A percentile compares a stretch with the other conserved stretches of the same genome.
Conservation (phyloP, 352 stramenopile genomes). For the Globisporangium megalacanthum region DNA sequence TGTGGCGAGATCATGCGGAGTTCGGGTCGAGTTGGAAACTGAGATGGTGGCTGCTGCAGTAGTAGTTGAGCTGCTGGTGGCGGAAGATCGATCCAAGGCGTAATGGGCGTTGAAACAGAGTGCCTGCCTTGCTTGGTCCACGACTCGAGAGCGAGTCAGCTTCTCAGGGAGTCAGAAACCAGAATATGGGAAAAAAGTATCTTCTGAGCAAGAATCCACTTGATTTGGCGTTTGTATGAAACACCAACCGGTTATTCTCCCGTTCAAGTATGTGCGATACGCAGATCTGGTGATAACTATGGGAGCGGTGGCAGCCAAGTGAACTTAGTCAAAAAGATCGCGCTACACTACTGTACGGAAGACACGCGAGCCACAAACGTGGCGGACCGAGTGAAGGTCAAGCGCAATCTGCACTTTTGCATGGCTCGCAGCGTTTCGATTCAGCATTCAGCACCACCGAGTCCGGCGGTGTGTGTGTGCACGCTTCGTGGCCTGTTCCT, state of each 20-base stretch:
- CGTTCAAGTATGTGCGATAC: background rate
- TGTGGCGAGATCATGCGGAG: constrained; percentile 24
- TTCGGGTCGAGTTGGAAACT: background rate
- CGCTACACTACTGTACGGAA: background rate
- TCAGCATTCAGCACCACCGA: background rate
- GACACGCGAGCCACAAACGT: too few species aligned
- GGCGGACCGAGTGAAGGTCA: background rate
- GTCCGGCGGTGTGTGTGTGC: background rate
- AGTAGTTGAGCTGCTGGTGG: background rate
- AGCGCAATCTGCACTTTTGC: background rate
- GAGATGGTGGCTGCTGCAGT: background rate
- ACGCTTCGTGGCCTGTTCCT: background rate
- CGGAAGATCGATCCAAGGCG: too few species aligned
- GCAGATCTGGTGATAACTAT: too few species aligned
- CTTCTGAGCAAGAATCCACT: background rate
- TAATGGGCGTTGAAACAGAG: too few species aligned
- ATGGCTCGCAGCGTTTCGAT: background rate
- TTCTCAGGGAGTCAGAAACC: background rate
- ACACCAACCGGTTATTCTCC: background rate
- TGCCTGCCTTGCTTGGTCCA: too few species aligned
- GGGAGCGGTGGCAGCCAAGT: background rate
- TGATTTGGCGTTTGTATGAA: background rate
- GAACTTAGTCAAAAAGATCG: background rate
- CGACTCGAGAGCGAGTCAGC: too few species aligned
- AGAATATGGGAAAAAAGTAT: constrained; percentile 1